These are phyloP conservation scores for Achaetomiella virescens DNA, from an alignment of 495 filamentous ascomycete species.

Conservation along the genomic window DNA sequence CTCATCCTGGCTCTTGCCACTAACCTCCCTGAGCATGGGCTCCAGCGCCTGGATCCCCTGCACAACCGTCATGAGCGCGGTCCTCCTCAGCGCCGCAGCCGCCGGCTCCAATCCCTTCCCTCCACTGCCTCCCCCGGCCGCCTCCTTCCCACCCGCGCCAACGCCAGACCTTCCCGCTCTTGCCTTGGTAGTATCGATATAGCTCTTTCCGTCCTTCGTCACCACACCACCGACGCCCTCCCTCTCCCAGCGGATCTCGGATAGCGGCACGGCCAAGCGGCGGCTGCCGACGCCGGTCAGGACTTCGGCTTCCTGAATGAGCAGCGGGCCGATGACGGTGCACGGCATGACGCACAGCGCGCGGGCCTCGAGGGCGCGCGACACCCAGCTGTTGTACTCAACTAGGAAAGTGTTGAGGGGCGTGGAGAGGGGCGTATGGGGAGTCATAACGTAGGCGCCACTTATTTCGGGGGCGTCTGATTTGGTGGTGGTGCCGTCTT, in stretches of 20 bases:
- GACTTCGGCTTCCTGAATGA: slow-evolving; percentile 71
- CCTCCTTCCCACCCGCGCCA: not conserved
- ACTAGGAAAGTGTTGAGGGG: slow-evolving; percentile 75
- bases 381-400: slow-evolving; percentile 78
- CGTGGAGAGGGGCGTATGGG: slow-evolving; percentile 71
- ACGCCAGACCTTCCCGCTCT: slow-evolving; percentile 10
- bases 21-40: slow-evolving; percentile 72
- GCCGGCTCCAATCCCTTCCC: slow-evolving; percentile 54
- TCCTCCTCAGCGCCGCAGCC: slow-evolving; percentile 68
- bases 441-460: slow-evolving; percentile 76
- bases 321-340: slow-evolving; percentile 65
- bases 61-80: slow-evolving; percentile 73
- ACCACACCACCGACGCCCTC: slow-evolving; percentile 57
- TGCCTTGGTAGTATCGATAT: slow-evolving; percentile 34
- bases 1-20: slow-evolving; percentile 80
- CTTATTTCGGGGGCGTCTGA: slow-evolving; percentile 28
- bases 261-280: slow-evolving; percentile 77
- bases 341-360: slow-evolving; percentile 72
- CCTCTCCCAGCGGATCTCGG: slow-evolving; percentile 82
- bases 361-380: slow-evolving; percentile 65
- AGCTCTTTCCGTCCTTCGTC: slow-evolving; percentile 47
- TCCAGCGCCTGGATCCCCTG: slow-evolving; percentile 86
- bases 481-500: no score
- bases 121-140: not conserved
- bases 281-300: slow-evolving; percentile 65